Base-by-base conservation (phyloP, 1,139 yeast species). In the Debaryomyces subglobosus region DNA sequence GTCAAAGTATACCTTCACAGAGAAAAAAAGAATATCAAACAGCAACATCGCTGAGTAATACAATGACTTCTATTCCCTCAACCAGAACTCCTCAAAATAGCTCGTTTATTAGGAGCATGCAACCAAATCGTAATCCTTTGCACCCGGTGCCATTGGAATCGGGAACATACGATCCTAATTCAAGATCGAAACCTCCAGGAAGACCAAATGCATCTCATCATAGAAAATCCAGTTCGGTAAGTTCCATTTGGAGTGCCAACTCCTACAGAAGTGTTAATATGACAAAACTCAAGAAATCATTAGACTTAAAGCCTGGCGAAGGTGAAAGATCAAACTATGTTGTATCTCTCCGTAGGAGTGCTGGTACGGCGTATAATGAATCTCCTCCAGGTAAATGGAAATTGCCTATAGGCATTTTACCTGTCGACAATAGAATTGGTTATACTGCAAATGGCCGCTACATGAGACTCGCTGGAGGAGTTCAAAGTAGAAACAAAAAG, bases 331-430 rank as follows among this genome's bases (percentile, higher is more conserved):
- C 86, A 1, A 67, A 68, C 35, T 86, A 86, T 59, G 88, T 86
- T 3, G 68, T 74, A 43, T 66, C 76, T 6, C 62, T 85, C 18
- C 69, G 89, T 33, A 70, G 76, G 43, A 74, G 71, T 41, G 77
- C 84, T 0, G 84, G 81, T 3, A 77, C 82, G 0, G 72, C 89
- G 0, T 82, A 75, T 49, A 82, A 82, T 49, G 85, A 81, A 42
- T 71, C 76, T 1, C 77, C 83, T 0, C 77, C 86, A 1, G 73
- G 76, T 0, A 75, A 76, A 46, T 82, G 86, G 84, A 81, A 80
- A 40, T 68, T 86, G 41, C 92, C 92, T 0, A 75, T 82, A 7
- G 91, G 89, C 2, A 83, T 85, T 16, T 59, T 72, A 58, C 85
- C 71, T 52, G 71, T 68, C 50, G 79, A 70, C 61, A 64, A 62